Conservation (phyloP, 1,284 basidiomycete species). For the Austroboletus niveus region DNA sequence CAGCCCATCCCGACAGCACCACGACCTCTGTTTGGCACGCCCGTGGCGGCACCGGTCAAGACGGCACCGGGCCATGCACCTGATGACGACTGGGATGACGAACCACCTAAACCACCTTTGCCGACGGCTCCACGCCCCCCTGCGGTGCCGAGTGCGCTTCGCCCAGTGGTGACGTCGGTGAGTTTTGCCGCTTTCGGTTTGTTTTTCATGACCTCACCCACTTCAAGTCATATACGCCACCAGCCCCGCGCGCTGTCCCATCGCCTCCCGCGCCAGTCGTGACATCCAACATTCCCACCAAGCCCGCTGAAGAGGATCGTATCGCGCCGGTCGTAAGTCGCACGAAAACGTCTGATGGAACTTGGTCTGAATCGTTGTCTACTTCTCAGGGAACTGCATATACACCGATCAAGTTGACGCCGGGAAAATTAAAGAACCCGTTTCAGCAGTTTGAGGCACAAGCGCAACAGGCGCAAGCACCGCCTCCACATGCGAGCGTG, state of each 20-base stretch:
- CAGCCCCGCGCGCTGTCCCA: conserved; percentile 25
- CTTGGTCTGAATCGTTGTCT: not conserved
- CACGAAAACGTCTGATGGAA: not conserved
- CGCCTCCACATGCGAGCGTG: conserved; percentile 16
- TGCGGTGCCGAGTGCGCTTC: conserved; percentile 10
- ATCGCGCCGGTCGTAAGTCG: conserved; percentile 66
- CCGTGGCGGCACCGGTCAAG: conserved; percentile 42
- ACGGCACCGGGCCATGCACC: conserved; percentile 41
- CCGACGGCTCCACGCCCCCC: too few relatives aligned
- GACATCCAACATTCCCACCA: conserved; percentile 53
- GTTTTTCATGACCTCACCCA: not conserved
- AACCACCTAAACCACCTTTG: conserved; percentile 37
- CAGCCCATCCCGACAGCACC: conserved; percentile 38
- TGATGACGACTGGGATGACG: conserved; percentile 59
- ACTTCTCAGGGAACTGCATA: conserved; percentile 69
- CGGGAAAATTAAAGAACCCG: conserved; percentile 83
- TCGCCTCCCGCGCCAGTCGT: conserved; percentile 13
- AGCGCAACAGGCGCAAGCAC: conserved; percentile 30
- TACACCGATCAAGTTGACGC: conserved; percentile 81
- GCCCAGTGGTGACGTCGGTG: conserved; percentile 16
- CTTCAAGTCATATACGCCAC: conserved; percentile 13
- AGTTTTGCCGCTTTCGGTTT: conserved; percentile 1
- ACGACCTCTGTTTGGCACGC: conserved; percentile 48
- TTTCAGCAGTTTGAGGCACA: conserved; percentile 58
- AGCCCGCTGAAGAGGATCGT: conserved; percentile 73